Percentiles rank a stretch among this genome's conserved stretches.
Evolutionary conservation across 2,329 filamentous ascomycete genomes (phyloP).

Genomic region (Lizonia empirigonia): DNA sequence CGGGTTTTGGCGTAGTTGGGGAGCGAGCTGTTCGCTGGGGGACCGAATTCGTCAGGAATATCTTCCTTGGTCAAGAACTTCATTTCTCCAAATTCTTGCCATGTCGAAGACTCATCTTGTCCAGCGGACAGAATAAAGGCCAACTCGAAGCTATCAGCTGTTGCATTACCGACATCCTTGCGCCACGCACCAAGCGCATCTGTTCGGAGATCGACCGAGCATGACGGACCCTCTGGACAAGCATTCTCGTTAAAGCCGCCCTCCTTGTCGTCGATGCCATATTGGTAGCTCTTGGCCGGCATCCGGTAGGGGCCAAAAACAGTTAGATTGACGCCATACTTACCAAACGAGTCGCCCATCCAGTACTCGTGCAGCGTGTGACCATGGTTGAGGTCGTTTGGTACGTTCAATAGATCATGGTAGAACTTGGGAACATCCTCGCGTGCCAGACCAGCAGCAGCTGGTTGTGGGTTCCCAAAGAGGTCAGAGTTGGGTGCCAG

Average conservation of each 20-base stretch:
- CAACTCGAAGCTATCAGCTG: conserved; percentile 56
- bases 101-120: conserved; percentile 61
- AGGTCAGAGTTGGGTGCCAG: conserved; percentile 54
- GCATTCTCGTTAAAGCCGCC: conserved; percentile 56
- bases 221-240: conserved; percentile 54
- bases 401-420: conserved; percentile 58
- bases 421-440: conserved; percentile 59
- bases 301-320: conserved; percentile 60
- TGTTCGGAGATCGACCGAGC: conserved; percentile 56
- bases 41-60: conserved; percentile 57
- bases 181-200: conserved; percentile 59
- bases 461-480: conserved; percentile 58
- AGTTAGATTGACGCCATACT: conserved; percentile 60
- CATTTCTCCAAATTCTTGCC: conserved; percentile 64
- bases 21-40: conserved; percentile 51
- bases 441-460: conserved; percentile 50
- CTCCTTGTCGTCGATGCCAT: conserved; percentile 54
- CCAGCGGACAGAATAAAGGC: conserved; percentile 62
- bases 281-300: conserved; percentile 56
- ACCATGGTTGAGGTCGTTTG: conserved; percentile 56
- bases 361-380: conserved; percentile 64
- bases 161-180: conserved; percentile 58
- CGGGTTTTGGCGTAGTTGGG: conserved; percentile 57
- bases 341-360: conserved; percentile 62
- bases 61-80: conserved; percentile 56